phyloP scores from a whole-genome alignment of 2,329 filamentous ascomycete genomes.

The Colletotrichum tropicale region DNA sequence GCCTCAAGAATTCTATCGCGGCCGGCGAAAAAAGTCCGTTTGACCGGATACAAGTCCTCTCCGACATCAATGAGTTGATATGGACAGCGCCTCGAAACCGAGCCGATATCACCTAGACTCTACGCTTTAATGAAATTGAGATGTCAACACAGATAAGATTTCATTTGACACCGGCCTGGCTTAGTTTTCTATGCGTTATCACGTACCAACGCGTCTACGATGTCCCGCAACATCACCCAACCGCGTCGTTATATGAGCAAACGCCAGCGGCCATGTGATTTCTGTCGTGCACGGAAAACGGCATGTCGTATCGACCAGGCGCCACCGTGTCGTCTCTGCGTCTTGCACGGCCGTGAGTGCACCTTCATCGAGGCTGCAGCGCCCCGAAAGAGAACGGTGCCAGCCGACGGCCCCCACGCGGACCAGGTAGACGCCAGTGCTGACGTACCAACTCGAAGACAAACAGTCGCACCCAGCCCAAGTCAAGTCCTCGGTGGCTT shows the following conservation, averaged over 20 bases:
- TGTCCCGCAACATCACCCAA: neutral
- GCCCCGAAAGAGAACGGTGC: slow-evolving; percentile 12
- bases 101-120: neutral
- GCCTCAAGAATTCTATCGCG: neutral
- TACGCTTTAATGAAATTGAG: neutral
- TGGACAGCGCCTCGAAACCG: neutral
- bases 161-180: neutral
- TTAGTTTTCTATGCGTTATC: neutral
- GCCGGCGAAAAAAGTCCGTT: neutral
- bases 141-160: neutral
- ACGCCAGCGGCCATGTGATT: slow-evolving; percentile 45
- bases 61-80: neutral
- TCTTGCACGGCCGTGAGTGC: slow-evolving; percentile 44
- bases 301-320: slow-evolving; percentile 45
- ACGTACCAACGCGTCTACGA: neutral
- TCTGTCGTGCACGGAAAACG: slow-evolving; percentile 48
- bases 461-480: neutral
- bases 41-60: neutral
- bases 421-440: neutral
- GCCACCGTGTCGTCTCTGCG: slow-evolving; percentile 47
- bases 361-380: slow-evolving; percentile 43
- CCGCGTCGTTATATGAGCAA: slow-evolving; percentile 26
- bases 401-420: neutral
- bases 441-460: neutral
- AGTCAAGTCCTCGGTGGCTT: neutral